Conservation (phyloP, 805 yeast species). For the Candida oleophila region DNA sequence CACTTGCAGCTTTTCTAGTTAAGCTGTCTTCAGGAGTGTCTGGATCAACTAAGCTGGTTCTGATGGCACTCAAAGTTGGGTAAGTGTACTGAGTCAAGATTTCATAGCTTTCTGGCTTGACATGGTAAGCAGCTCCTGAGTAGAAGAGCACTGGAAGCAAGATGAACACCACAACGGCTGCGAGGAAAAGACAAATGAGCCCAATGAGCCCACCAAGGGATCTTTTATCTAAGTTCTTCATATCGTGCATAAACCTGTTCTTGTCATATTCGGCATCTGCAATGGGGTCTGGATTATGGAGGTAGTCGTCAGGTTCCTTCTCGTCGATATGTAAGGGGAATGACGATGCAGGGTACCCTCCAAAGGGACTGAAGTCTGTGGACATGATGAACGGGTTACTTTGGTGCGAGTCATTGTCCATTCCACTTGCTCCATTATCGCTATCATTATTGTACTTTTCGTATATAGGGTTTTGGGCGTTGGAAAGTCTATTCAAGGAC, state of each 20-base stretch:
- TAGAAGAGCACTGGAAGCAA: slow-evolving; percentile 82
- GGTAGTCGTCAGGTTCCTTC: slow-evolving; percentile 90
- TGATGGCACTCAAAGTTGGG: slow-evolving; percentile 54
- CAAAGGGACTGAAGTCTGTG: slow-evolving; percentile 83
- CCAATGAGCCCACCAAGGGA: slow-evolving; percentile 65
- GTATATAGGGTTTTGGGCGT: not conserved
- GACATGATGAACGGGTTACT: slow-evolving; percentile 43
- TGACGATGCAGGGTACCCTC: slow-evolving; percentile 92
- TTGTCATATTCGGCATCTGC: slow-evolving; percentile 85
- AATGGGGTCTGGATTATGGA: slow-evolving; percentile 95
- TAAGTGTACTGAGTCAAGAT: slow-evolving; percentile 54
- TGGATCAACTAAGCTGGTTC: slow-evolving; percentile 62
- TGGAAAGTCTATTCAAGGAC: slow-evolving; percentile 16
- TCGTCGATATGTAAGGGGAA: slow-evolving; percentile 92
- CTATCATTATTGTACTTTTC: slow-evolving; percentile 4
- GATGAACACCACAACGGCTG: slow-evolving; percentile 67
- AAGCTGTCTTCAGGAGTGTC: slow-evolving; percentile 62
- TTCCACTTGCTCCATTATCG: slow-evolving; percentile 16
- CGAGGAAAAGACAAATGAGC: slow-evolving; percentile 54
- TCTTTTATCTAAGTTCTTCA: slow-evolving; percentile 63
- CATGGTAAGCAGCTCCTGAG: slow-evolving; percentile 55
- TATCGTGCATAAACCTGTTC: slow-evolving; percentile 60
- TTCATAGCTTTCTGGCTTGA: slow-evolving; percentile 27
- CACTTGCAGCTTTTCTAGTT: slow-evolving; percentile 55
- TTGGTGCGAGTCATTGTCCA: slow-evolving; percentile 19